Evolutionary conservation across 768 basidiomycete genomes (phyloP).

Genomic region (Pholiota microspora): DNA sequence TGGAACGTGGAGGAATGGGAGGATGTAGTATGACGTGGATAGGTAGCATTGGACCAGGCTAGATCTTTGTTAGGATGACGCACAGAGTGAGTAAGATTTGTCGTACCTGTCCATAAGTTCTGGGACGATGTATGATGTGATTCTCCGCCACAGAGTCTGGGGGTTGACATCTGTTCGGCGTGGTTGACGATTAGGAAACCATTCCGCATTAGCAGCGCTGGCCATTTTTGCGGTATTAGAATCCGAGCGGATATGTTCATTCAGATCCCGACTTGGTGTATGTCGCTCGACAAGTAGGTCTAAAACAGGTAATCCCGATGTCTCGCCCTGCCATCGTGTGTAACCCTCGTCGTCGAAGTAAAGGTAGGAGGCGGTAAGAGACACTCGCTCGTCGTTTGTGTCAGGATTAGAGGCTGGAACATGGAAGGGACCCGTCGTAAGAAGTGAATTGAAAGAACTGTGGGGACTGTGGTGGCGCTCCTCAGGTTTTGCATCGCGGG

Average conservation of each 20-base stretch:
- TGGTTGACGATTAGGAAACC: conserved; percentile 84
- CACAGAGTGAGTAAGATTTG: conserved; percentile 10
- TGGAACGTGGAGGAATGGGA: conserved; percentile 91
- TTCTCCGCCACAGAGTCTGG: conserved; percentile 82
- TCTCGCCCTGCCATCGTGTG: conserved; percentile 90
- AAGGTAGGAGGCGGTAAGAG: conserved; percentile 74
- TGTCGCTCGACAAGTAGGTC: conserved; percentile 80
- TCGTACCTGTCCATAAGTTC: conserved; percentile 91
- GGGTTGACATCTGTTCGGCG: conserved; percentile 80
- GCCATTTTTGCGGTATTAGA: conserved; percentile 27
- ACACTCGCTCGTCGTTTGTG: conserved; percentile 60
- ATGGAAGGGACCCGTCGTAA: conserved; percentile 31
- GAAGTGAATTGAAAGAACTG: conserved; percentile 37
- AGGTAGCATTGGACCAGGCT: conserved; percentile 83
- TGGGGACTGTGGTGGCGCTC: conserved; percentile 47
- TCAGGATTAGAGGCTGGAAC: conserved; percentile 25
- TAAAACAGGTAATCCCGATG: conserved; percentile 86
- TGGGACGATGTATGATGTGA: conserved; percentile 83
- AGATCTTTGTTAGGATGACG: conserved; percentile 4
- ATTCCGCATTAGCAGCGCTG: conserved; percentile 43
- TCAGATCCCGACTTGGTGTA: conserved; percentile 27
- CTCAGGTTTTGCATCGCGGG: conserved; percentile 39
- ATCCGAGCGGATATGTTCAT: conserved; percentile 23
- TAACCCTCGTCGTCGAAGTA: conserved; percentile 88
- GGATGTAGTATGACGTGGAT: conserved; percentile 90